These are phyloP conservation scores for Trichoderma aggressivum DNA, from an alignment of 2,329 filamentous ascomycete genomes.

Conservation along the genomic window DNA sequence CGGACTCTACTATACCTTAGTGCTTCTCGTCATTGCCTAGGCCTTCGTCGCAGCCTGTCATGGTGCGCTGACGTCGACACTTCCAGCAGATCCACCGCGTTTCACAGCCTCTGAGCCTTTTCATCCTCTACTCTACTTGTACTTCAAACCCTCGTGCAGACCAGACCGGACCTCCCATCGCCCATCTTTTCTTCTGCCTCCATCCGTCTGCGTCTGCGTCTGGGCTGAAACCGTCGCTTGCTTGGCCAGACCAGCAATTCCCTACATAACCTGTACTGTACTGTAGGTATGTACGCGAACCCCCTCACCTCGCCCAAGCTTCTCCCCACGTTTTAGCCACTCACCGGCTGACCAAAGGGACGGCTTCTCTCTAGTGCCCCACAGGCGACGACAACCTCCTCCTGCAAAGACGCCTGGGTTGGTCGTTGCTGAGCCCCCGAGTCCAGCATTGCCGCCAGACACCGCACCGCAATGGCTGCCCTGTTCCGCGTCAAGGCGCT, in stretches of 20 bases:
- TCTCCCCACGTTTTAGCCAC: constrained; percentile 17
- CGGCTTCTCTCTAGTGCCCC: constrained; percentile 15
- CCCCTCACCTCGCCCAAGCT: constrained; percentile 6
- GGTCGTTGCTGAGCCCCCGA: constrained; percentile 2
- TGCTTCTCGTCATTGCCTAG: constrained; percentile 14
- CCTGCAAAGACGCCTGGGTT: constrained; percentile 17
- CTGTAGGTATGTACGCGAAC: constrained; percentile 5
- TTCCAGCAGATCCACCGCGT: constrained; percentile 33
- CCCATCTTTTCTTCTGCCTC: constrained; percentile 21
- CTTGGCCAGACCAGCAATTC: constrained; percentile 3
- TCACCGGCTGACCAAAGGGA: constrained; percentile 18
- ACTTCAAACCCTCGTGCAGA: neutral
- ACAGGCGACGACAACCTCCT: constrained; percentile 19
- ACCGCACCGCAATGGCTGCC: constrained; percentile 60
- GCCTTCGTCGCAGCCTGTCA: neutral
- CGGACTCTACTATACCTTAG: neutral
- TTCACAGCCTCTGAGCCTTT: constrained; percentile 29
- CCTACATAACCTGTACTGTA: neutral
- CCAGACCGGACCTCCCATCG: constrained; percentile 7
- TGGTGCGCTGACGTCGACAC: constrained; percentile 49
- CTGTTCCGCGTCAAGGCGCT: constrained; percentile 94
- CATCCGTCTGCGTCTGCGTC: neutral
- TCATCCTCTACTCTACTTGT: constrained; percentile 16
- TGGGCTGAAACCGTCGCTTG: constrained; percentile 12
- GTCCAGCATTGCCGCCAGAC: constrained; percentile 14